These are phyloP conservation scores for Aspergillus caelatus DNA, from an alignment of 2,329 filamentous ascomycete genomes.

Conservation along the genomic window DNA sequence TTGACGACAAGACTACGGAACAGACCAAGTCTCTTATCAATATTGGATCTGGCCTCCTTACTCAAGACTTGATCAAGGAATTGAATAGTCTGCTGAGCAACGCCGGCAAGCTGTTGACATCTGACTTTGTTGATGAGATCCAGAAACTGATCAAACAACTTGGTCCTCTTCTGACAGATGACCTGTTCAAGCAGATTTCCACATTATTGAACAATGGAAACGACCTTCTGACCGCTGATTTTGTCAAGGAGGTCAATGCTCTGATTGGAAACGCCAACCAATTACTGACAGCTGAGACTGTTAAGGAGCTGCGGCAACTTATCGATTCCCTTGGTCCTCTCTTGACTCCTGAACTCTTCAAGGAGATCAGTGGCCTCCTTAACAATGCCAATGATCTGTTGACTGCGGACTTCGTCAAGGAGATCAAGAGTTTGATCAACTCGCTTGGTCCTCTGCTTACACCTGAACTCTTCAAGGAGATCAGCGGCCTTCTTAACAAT, in stretches of 20 bases:
- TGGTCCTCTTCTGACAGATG: conserved; percentile 19
- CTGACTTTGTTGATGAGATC: conserved; percentile 28
- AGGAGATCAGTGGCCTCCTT: conserved; percentile 22
- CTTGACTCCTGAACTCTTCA: conserved; percentile 29
- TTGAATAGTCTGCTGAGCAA: conserved; percentile 25
- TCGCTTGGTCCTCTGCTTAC: conserved; percentile 22
- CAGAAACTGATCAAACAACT: conserved; percentile 23
- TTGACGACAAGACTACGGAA: conserved; percentile 35
- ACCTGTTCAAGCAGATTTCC: conserved; percentile 20
- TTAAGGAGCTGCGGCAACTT: conserved; percentile 30
- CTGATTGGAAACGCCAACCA: conserved; percentile 33
- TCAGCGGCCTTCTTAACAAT: conserved; percentile 23
- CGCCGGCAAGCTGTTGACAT: conserved; percentile 22
- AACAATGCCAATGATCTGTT: conserved; percentile 33
- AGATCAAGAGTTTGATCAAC: conserved; percentile 25
- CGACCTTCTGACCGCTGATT: conserved; percentile 23
- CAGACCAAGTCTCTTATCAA: conserved; percentile 33
- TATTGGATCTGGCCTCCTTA: conserved; percentile 27
- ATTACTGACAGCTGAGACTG: conserved; percentile 28
- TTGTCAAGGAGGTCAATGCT: conserved; percentile 34
- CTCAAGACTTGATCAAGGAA: conserved; percentile 27
- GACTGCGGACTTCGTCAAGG: conserved; percentile 33
- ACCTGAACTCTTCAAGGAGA: conserved; percentile 22
- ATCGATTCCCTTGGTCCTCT: conserved; percentile 30
- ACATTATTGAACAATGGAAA: conserved; percentile 23